Percentiles rank a stretch among this genome's conserved stretches.
Evolutionary conservation across 345 rosid species (phyloP).

Genomic region (Lumnitzera littorea): DNA sequence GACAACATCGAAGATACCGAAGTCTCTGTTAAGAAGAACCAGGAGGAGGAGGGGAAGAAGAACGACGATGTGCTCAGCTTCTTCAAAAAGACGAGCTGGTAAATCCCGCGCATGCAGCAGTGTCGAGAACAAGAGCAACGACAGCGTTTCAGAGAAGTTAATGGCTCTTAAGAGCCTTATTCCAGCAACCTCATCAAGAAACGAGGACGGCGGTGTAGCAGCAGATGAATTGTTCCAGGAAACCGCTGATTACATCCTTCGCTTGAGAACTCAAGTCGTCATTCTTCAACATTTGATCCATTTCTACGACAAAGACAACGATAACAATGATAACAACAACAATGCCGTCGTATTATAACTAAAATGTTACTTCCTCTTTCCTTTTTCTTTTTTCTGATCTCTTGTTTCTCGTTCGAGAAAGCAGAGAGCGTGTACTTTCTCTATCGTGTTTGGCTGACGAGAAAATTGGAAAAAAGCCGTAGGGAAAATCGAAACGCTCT

Average conservation of each 20-base stretch:
- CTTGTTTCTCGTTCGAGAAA: too few species aligned
- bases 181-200: slow-evolving; percentile 18
- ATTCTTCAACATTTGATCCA: slow-evolving; percentile 58
- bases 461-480: too few species aligned
- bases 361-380: too few species aligned
- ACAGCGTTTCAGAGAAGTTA: slow-evolving; percentile 56
- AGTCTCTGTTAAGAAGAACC: slow-evolving; percentile 12
- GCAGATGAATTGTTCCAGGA: slow-evolving; percentile 56
- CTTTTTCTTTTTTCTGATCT: too few species aligned
- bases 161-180: slow-evolving; percentile 64
- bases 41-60: slow-evolving; percentile 13
- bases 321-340: background rate
- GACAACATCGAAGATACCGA: slow-evolving; percentile 18
- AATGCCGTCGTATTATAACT: background rate
- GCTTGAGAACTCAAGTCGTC: slow-evolving; percentile 55
- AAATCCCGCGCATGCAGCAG: slow-evolving; percentile 6
- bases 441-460: too few species aligned
- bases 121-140: slow-evolving; percentile 6
- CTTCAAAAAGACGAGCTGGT: background rate
- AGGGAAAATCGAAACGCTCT: too few species aligned
- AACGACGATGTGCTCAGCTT: background rate
- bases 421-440: too few species aligned
- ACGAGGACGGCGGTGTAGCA: slow-evolving; percentile 18
- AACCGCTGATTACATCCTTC: slow-evolving; percentile 77
- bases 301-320: slow-evolving; percentile 41